These are phyloP conservation scores for Daldinia vernicosa DNA, from an alignment of 495 filamentous ascomycete genomes.

Conservation along the genomic window DNA sequence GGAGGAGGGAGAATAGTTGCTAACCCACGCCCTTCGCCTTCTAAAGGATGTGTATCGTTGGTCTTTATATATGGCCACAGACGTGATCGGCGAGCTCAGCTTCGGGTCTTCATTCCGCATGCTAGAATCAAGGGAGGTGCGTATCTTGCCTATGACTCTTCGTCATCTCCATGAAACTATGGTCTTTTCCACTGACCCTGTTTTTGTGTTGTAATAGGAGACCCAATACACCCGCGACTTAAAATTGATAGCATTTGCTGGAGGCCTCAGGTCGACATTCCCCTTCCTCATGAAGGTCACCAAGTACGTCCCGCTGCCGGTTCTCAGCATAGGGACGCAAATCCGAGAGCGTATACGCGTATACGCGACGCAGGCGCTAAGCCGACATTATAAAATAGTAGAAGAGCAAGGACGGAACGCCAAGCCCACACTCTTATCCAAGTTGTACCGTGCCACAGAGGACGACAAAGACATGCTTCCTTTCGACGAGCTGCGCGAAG, in stretches of 20 bases:
- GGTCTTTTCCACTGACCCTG: not conserved
- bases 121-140: conserved; percentile 60
- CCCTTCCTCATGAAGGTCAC: conserved; percentile 32
- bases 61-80: conserved; percentile 66
- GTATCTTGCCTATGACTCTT: not conserved
- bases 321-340: conserved; percentile 6
- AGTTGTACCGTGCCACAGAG: conserved; percentile 49
- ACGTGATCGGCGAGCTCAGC: conserved; percentile 63
- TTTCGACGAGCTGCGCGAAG: conserved; percentile 40
- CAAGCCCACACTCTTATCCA: conserved; percentile 51
- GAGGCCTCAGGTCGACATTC: conserved; percentile 22
- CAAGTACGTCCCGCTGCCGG: conserved; percentile 31
- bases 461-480: conserved; percentile 35
- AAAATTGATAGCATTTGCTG: conserved; percentile 23
- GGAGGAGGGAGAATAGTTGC: not conserved
- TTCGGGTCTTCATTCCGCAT: conserved; percentile 68
- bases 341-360: conserved; percentile 22
- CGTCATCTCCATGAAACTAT: no score
- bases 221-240: conserved; percentile 33
- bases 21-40: not conserved
- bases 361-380: conserved; percentile 53
- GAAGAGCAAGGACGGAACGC: conserved; percentile 55
- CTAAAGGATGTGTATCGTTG: conserved; percentile 62
- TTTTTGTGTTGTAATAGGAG: conserved; percentile 11
- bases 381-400: conserved; percentile 53